Conservation (phyloP, 345 rosid species). For the Passiflora organensis region DNA sequence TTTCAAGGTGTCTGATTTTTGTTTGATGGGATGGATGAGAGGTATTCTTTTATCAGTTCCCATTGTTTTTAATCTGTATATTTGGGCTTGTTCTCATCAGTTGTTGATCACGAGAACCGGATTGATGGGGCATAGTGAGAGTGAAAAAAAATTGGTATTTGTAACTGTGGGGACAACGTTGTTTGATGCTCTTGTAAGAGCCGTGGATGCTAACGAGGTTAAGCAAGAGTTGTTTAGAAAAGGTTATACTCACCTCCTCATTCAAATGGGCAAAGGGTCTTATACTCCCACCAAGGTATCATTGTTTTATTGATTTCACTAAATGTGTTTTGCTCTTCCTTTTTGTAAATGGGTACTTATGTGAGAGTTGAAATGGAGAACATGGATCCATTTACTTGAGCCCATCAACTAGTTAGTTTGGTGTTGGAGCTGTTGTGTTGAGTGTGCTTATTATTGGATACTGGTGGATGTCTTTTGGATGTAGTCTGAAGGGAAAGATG, state of each 20-base stretch:
- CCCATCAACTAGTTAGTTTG: neutral
- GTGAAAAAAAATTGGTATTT: constrained; percentile 43
- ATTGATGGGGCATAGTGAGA: constrained; percentile 17
- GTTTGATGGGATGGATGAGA: too few relatives aligned
- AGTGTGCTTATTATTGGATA: neutral
- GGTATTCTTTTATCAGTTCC: too few relatives aligned
- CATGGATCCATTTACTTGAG: too few relatives aligned
- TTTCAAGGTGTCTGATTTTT: too few relatives aligned
- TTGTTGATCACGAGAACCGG: constrained; percentile 17
- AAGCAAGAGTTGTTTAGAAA: constrained; percentile 48
- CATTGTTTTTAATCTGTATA: neutral
- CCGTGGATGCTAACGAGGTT: constrained; percentile 46
- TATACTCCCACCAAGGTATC: constrained; percentile 58
- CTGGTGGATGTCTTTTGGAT: neutral
- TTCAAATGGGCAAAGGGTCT: constrained; percentile 86
- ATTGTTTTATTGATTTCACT: neutral
- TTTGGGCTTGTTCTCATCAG: neutral
- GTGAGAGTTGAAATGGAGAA: too few relatives aligned
- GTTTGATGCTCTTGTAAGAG: constrained; percentile 71
- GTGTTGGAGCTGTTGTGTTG: neutral
- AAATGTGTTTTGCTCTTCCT: neutral
- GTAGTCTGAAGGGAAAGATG: constrained; percentile 45
- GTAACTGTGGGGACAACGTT: constrained; percentile 90
- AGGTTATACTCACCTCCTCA: constrained; percentile 73
- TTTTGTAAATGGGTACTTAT: too few relatives aligned